Conservation (phyloP, 768 basidiomycete genomes). For the Favolaschia claudopus region DNA sequence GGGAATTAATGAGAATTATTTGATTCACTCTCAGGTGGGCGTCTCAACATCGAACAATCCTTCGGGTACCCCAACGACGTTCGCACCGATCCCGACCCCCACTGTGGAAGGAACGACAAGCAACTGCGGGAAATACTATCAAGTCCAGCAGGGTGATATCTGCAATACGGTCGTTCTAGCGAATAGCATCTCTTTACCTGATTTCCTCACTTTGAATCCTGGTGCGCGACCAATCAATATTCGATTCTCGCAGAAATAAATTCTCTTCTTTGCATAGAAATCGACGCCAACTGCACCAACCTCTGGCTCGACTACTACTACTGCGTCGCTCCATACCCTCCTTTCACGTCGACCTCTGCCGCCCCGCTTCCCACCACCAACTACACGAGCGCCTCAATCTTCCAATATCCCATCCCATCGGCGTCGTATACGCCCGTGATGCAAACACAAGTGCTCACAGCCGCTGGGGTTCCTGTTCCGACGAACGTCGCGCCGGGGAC, state of each 20-base stretch:
- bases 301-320: slow-evolving; percentile 32
- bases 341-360: slow-evolving; percentile 19
- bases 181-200: slow-evolving; percentile 27
- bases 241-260: background rate
- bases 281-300: slow-evolving; percentile 34
- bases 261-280: slow-evolving; percentile 20
- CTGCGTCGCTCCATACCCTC: slow-evolving; percentile 34
- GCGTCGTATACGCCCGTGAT: slow-evolving; percentile 10
- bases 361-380: slow-evolving; percentile 9
- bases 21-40: background rate
- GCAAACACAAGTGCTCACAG: background rate
- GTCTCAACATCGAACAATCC: slow-evolving; percentile 16
- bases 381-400: background rate
- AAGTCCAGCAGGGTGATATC: slow-evolving; percentile 28
- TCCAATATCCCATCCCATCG: slow-evolving; percentile 21
- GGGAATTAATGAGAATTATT: background rate
- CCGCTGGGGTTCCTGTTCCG: slow-evolving; percentile 29
- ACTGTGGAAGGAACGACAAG: slow-evolving; percentile 31
- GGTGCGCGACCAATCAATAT: slow-evolving; percentile 8
- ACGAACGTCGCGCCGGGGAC: slow-evolving; percentile 32
- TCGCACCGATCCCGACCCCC: slow-evolving; percentile 29
- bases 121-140: slow-evolving; percentile 31
- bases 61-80: slow-evolving; percentile 24
- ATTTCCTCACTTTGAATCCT: slow-evolving; percentile 35
- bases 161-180: slow-evolving; percentile 22